Evolutionary conservation across 768 basidiomycete genomes (phyloP).

Genomic region (Mycena galericulata): DNA sequence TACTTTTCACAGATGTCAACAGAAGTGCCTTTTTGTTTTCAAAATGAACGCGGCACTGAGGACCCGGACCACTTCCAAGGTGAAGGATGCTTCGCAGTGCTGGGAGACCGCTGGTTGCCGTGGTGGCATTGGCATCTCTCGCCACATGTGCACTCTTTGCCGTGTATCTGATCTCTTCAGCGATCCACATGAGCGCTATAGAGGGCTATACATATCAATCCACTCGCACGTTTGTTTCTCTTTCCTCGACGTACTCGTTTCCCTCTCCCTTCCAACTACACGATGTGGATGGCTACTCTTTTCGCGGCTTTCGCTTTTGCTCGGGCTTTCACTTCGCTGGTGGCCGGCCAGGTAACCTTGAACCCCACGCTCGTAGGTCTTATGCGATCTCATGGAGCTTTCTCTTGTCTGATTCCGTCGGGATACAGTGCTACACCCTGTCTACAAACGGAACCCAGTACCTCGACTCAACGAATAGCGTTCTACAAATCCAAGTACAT

Average conservation of each 20-base stretch:
- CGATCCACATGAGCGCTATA: background rate
- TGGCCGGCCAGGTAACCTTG: conserved; percentile 17
- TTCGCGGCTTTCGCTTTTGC: background rate
- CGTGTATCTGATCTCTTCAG: no score
- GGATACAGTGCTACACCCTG: conserved; percentile 31
- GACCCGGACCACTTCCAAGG: no score
- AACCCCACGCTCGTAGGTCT: conserved; percentile 18
- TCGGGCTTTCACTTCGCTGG: conserved; percentile 1
- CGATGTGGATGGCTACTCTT: conserved; percentile 20
- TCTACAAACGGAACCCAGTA: conserved; percentile 28
- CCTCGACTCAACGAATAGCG: conserved; percentile 34
- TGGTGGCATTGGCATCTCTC: background rate
- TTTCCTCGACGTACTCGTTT: background rate
- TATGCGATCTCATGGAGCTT: background rate
- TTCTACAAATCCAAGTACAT: conserved; percentile 28
- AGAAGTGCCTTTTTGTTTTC: no score
- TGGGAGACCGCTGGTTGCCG: no score
- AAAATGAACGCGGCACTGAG: no score
- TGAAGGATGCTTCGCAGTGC: no score
- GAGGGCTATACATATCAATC: background rate
- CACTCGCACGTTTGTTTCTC: conserved; percentile 13
- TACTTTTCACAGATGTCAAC: no score
- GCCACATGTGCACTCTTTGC: background rate
- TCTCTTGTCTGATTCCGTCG: background rate
- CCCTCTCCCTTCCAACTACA: background rate